Percentiles rank a stretch among this genome's conserved stretches.
Conservation (phyloP, 495 filamentous ascomycete species). For the Aspergillus campestris region DNA sequence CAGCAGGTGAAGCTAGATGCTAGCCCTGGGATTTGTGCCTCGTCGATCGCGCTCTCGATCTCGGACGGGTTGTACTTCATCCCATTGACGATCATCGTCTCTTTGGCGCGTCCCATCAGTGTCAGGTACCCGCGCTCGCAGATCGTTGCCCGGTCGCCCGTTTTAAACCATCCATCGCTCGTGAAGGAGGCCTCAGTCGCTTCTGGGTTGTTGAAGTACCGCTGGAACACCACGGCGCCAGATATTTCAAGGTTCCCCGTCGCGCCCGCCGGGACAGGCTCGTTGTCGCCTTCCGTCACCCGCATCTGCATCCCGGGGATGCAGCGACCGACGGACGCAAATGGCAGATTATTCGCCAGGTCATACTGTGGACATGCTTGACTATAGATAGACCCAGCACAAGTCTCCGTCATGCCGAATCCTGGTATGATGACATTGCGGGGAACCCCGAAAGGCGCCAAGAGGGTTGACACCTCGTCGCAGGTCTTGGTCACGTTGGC, state of each 20-base stretch:
- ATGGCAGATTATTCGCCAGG: conserved; percentile 6
- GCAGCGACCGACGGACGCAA: conserved; percentile 32
- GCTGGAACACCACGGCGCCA: conserved; percentile 62
- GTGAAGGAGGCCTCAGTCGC: conserved; percentile 59
- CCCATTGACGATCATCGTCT: conserved; percentile 47
- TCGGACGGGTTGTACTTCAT: conserved; percentile 38
- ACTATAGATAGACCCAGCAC: conserved; percentile 39
- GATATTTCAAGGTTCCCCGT: conserved; percentile 20
- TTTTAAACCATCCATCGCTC: conserved; percentile 72
- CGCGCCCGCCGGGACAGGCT: neutral
- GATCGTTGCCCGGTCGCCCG: conserved; percentile 61
- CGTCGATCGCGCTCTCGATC: conserved; percentile 37
- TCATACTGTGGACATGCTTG: conserved; percentile 28
- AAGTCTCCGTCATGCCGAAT: conserved; percentile 54
- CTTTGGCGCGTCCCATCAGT: conserved; percentile 46
- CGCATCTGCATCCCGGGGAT: conserved; percentile 37
- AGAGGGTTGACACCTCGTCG: conserved; percentile 15
- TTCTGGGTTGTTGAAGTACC: conserved; percentile 64
- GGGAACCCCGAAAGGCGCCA: conserved; percentile 25
- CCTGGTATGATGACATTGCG: conserved; percentile 33
- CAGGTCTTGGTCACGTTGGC: conserved; percentile 26
- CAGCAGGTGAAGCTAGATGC: conserved; percentile 16
- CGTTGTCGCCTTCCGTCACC: conserved; percentile 10
- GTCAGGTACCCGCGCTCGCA: conserved; percentile 49
- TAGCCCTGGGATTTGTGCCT: conserved; percentile 21